Base-by-base conservation (phyloP, 148 eudicot species). In the Cornus suecica region DNA sequence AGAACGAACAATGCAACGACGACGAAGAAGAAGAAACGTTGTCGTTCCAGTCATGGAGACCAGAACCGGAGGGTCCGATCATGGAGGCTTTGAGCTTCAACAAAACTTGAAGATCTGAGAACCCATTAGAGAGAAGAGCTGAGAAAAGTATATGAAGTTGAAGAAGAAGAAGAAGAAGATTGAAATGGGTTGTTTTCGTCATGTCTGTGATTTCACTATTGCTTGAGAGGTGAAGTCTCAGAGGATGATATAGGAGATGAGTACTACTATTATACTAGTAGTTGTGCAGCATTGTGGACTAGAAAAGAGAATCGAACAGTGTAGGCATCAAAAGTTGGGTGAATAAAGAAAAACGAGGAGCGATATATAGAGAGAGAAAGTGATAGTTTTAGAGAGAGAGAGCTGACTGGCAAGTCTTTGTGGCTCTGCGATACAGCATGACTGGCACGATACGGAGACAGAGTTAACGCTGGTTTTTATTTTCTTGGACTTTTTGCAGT, bases 11-110 rank as follows among this genome's bases (percentile, higher is more conserved):
- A 86, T 96, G 94, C 0, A 82, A 69, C 0, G 51, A 48, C 2
- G 74, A 65, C 0, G 83, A 69, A 0, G 51, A 48, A 4, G 74
- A 65, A 10, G 83, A 48, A 3, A 74, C 18, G 56, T 78, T 42
- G 11, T 45, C 9, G 14, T 5, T 26, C 98, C 99, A 94, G 80
- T 94, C 89, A 3, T 73, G 34, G 4, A 94, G 88, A 6, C 78
- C 85, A 1, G 76, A 58, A 7, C 82, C 81, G 2, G 31, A 32
- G 0, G 86, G 80, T 0, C 72, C 73, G 10, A 85, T 15, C 14
- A 94, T n/a, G 15, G 97, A 85, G n/a, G 81, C 24, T 62, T 91
- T 94, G 25, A 94, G 80, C 11, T 77, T 81, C 5, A 94, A 66
- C 1, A 94, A 72, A 14, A 65, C 62, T 10, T 94, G 79, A 20